Evolutionary conservation across 164 flowering plant species (phyloP).

Genomic region (Stephania cephalantha): DNA sequence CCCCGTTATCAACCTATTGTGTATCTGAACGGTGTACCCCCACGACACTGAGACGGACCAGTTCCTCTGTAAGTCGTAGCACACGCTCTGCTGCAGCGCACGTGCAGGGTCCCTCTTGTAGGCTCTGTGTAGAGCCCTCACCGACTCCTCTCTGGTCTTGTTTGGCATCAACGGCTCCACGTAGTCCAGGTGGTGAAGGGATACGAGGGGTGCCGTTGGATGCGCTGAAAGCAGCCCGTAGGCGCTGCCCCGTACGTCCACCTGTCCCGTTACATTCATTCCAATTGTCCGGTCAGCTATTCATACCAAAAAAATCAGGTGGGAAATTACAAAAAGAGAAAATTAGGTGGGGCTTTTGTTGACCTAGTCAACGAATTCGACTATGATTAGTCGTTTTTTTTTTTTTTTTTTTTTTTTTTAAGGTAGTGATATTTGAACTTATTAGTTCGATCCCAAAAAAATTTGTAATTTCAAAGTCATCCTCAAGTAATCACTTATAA

Average conservation of each 20-base stretch:
- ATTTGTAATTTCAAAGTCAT: too few relatives aligned
- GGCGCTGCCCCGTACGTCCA: conserved; percentile 45
- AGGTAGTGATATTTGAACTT: too few relatives aligned
- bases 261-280: conserved; percentile 1
- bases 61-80: conserved; percentile 42
- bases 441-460: too few relatives aligned
- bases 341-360: too few relatives aligned
- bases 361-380: too few relatives aligned
- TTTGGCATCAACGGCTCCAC: conserved; percentile 55
- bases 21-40: conserved; percentile 73
- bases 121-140: conserved; percentile 31
- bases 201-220: conserved; percentile 72
- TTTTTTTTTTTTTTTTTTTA: too few relatives aligned
- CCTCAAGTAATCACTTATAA: too few relatives aligned
- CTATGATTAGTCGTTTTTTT: too few relatives aligned
- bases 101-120: conserved; percentile 53
- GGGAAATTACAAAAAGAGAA: too few relatives aligned
- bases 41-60: conserved; percentile 80
- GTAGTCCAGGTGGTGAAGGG: conserved; percentile 81
- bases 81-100: conserved; percentile 58
- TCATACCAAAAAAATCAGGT: too few relatives aligned
- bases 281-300: too few relatives aligned
- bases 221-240: conserved; percentile 72
- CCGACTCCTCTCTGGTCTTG: conserved; percentile 32
- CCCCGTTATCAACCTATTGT: conserved; percentile 35